Evolutionary conservation across 2,329 filamentous ascomycete species (phyloP).

Genomic region (Penicillium sp.): DNA sequence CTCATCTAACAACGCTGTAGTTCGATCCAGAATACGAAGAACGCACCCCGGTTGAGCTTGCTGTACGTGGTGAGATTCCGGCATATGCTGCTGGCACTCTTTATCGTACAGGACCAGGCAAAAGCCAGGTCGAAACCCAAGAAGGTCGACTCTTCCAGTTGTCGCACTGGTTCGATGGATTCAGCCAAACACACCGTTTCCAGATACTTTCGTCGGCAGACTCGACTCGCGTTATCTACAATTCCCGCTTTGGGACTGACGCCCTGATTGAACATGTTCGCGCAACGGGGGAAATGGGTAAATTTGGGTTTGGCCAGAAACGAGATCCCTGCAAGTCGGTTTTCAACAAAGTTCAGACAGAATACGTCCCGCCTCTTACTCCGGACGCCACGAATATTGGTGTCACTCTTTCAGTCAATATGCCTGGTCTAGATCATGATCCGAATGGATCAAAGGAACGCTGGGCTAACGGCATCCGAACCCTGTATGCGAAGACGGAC

Average conservation of each 20-base stretch:
- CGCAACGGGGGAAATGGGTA: conserved; percentile 55
- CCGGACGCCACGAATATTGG: conserved; percentile 62
- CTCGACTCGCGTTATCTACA: conserved; percentile 59
- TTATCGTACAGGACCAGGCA: conserved; percentile 72
- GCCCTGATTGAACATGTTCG: conserved; percentile 60
- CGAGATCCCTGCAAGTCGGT: conserved; percentile 71
- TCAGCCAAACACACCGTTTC: conserved; percentile 68
- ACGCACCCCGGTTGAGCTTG: conserved; percentile 61
- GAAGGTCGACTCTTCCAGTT: conserved; percentile 58
- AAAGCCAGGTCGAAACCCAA: conserved; percentile 60
- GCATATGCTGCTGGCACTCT: conserved; percentile 68
- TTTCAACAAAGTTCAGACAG: conserved; percentile 61
- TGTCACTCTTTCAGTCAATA: conserved; percentile 64
- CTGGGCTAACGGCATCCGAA: conserved; percentile 42
- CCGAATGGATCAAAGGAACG: conserved; percentile 21
- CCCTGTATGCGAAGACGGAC: conserved; percentile 62
- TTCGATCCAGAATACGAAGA: conserved; percentile 68
- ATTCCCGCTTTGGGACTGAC: conserved; percentile 68
- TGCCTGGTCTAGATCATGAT: conserved; percentile 54
- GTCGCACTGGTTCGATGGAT: conserved; percentile 79
- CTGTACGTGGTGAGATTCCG: conserved; percentile 66
- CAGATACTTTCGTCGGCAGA: conserved; percentile 55
- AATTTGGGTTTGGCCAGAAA: conserved; percentile 67
- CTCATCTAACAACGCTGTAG: conserved; percentile 38
- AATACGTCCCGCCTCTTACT: conserved; percentile 45